Evolutionary conservation across 495 filamentous ascomycete species (phyloP).

Genomic region (Usnea hakonensis): DNA sequence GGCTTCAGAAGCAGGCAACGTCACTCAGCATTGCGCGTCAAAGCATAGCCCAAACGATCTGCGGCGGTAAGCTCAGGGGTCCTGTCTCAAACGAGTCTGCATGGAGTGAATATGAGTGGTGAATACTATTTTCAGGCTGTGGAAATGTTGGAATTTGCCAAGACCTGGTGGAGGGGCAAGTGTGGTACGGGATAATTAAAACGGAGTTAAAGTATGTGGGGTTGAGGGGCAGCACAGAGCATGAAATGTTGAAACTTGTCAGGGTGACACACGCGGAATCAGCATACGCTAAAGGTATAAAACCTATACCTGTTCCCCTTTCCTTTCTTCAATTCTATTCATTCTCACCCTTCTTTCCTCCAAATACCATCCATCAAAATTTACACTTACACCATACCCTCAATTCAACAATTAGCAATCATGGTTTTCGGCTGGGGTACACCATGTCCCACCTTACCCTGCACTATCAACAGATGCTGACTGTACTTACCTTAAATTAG

Average conservation of each 20-base stretch:
- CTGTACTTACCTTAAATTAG: slow-evolving; percentile 24
- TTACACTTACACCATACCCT: neutral
- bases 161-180: neutral
- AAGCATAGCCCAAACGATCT: neutral
- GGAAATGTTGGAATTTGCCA: neutral
- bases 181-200: too few relatives aligned
- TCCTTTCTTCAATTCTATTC: neutral
- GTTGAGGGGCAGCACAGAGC: too few relatives aligned
- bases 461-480: neutral
- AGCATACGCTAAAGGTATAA: too few relatives aligned
- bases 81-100: neutral
- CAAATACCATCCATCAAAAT: neutral
- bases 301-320: too few relatives aligned
- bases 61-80: neutral
- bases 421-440: slow-evolving; percentile 22
- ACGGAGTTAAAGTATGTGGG: neutral
- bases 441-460: neutral
- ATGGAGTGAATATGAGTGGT: slow-evolving; percentile 3
- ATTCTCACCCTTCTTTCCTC: neutral
- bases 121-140: neutral
- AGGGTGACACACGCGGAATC: too few relatives aligned
- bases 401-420: slow-evolving; percentile 8
- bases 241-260: too few relatives aligned
- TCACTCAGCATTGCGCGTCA: neutral
- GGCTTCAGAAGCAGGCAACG: neutral